These are phyloP conservation scores for Phallus indusiatus DNA, from an alignment of 768 basidiomycete genomes.

Conservation along the genomic window DNA sequence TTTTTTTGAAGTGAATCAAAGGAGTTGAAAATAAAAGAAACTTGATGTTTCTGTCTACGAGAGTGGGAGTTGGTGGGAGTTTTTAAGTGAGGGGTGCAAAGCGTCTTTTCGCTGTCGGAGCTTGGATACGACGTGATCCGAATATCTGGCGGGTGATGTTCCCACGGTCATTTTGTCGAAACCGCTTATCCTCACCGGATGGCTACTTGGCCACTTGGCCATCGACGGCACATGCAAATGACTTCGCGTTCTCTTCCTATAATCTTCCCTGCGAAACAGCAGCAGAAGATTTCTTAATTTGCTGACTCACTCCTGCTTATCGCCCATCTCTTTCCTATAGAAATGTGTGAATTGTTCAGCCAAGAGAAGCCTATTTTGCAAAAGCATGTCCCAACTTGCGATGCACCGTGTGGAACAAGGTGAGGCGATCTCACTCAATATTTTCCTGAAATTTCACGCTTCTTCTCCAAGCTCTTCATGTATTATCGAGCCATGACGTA, in stretches of 20 bases:
- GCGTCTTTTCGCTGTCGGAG: constrained; percentile 5
- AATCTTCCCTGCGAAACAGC: not conserved
- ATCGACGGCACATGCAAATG: not conserved
- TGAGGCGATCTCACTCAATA: not conserved
- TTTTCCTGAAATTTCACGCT: not conserved
- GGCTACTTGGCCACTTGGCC: no score
- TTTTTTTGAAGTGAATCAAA: constrained; percentile 1
- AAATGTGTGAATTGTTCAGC: not conserved
- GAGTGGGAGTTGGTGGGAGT: constrained; percentile 2
- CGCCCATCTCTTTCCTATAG: not conserved
- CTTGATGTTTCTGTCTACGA: constrained; percentile 6
- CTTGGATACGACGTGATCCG: not conserved
- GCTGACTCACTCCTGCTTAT: not conserved
- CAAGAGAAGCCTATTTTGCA: not conserved
- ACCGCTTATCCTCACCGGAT: no score
- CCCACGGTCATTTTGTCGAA: not conserved
- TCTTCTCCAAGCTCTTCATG: not conserved
- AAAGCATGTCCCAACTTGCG: not conserved
- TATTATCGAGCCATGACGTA: not conserved
- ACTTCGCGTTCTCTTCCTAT: not conserved
- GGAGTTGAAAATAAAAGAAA: constrained; percentile 8
- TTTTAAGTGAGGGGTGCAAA: not conserved
- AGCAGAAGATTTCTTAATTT: not conserved
- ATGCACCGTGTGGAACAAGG: not conserved
- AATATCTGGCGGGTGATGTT: not conserved